Evolutionary conservation across 1,284 basidiomycete genomes (phyloP).

Genomic region (Tranzscheliella williamsii): DNA sequence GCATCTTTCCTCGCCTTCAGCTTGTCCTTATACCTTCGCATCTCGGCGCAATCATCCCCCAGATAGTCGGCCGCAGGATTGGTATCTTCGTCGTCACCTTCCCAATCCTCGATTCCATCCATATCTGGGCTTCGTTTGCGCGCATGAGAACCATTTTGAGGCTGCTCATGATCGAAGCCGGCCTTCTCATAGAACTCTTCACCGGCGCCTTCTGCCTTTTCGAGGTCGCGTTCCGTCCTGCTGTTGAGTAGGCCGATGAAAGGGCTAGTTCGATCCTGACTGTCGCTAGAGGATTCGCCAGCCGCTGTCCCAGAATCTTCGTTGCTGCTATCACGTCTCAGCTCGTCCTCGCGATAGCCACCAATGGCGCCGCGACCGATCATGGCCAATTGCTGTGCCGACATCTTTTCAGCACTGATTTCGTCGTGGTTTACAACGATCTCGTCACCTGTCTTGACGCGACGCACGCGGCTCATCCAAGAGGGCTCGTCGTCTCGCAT

Average conservation of each 20-base stretch:
- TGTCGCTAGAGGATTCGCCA: slow-evolving; percentile 14
- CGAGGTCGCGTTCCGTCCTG: slow-evolving; percentile 42
- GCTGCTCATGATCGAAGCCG: slow-evolving; percentile 1
- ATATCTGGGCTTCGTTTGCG: slow-evolving; percentile 2
- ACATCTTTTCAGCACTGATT: slow-evolving; percentile 42
- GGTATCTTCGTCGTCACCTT: slow-evolving; percentile 36
- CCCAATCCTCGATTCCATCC: slow-evolving; percentile 48
- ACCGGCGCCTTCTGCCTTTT: slow-evolving; percentile 31
- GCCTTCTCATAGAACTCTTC: slow-evolving; percentile 21
- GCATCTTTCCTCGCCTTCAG: slow-evolving; percentile 18
- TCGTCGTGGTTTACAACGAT: slow-evolving; percentile 38
- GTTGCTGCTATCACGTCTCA: slow-evolving; percentile 23
- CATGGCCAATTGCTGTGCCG: slow-evolving; percentile 45
- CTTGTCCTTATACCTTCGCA: slow-evolving; percentile 38
- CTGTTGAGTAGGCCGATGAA: slow-evolving; percentile 40
- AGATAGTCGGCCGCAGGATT: slow-evolving; percentile 53
- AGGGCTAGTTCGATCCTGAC: slow-evolving; percentile 8
- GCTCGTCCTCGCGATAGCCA: slow-evolving; percentile 47
- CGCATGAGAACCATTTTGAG: slow-evolving; percentile 1
- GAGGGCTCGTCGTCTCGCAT: slow-evolving; percentile 47
- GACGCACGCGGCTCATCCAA: slow-evolving; percentile 52
- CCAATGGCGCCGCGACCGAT: slow-evolving; percentile 53
- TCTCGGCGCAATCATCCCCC: slow-evolving; percentile 55
- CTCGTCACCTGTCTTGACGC: slow-evolving; percentile 44
- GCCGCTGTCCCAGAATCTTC: slow-evolving; percentile 17